Evolutionary conservation across 192 early-diverging fungal species (phyloP).

Genomic region (Coemansia sp.): DNA sequence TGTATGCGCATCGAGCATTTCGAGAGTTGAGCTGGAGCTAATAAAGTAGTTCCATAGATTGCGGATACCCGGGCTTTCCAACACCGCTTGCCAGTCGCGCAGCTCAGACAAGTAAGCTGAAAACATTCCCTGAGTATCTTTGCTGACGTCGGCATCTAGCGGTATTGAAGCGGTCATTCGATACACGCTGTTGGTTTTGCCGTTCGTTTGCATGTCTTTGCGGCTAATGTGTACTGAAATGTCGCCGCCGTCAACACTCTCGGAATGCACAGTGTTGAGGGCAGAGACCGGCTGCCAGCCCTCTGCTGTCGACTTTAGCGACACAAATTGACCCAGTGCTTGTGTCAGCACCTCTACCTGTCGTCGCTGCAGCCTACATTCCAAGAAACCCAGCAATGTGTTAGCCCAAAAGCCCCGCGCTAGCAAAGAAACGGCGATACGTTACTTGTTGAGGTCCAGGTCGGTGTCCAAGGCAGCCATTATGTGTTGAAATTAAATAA

Average conservation of each 20-base stretch:
- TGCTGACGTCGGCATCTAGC: constrained; percentile 25
- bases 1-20: constrained; percentile 49
- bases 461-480: constrained; percentile 17
- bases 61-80: constrained; percentile 51
- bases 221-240: constrained; percentile 35
- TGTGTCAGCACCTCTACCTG: constrained; percentile 44
- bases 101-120: constrained; percentile 45
- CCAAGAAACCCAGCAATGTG: neutral
- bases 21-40: constrained; percentile 24
- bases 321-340: constrained; percentile 44
- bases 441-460: constrained; percentile 41
- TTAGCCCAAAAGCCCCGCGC: neutral
- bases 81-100: constrained; percentile 52
- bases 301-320: constrained; percentile 41
- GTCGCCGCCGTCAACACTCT: constrained; percentile 31
- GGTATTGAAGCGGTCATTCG: constrained; percentile 47
- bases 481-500: neutral
- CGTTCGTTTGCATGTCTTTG: neutral
- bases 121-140: constrained; percentile 42
- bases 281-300: constrained; percentile 35
- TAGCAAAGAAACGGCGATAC: constrained; percentile 2
- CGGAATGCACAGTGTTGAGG: constrained; percentile 4
- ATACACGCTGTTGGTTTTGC: constrained; percentile 22
- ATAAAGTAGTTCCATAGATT: constrained; percentile 50
- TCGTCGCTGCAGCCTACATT: constrained; percentile 38